Evolutionary conservation across 495 filamentous ascomycete genomes (phyloP), one percentile per base, ranked within the genome.

Genomic region (Talaromyces wortmannii): DNA sequence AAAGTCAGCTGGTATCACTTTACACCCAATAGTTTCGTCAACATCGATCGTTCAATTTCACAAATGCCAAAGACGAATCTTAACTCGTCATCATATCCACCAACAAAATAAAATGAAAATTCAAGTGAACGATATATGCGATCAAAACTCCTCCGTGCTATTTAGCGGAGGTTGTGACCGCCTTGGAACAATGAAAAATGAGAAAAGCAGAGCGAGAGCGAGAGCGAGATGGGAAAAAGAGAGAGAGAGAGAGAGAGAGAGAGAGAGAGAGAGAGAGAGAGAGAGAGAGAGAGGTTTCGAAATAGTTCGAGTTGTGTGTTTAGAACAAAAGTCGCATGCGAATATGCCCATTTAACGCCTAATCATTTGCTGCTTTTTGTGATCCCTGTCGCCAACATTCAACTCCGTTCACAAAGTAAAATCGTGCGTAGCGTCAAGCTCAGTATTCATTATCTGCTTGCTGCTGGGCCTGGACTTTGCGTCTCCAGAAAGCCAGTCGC

Each of bases 401-500:
- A 40, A 40, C 36, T 40, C 36, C 36, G 36, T 40, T 23, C 4
- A 23, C 23, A 23, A 23, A 23, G 23, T 23, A 23, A 23, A 40
- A 13, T 40, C 36, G 13, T 40, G 23, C 36, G 13, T 40, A 40
- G 36, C 36, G 8, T 40, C 36, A 2, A 40, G 13, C 5, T 40
- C 36, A 40, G 5, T 40, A 40, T 40, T 13, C 36, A 13, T 40
- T 40, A 40, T 40, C 36, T 2, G 36, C 36, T 13, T 40, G 36
- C 13, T 40, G 36, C 13, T 40, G 36, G 13, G 1, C 8, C 36
- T 40, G 36, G 36, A 13, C 13, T 40, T 56, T 70, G 29, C 74
- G 74, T 50, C 67, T 72, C 74, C 74, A 77, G 51, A 77, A 77
- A 31, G 74, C 74, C 47, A 77, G 61, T 32, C 74, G 66, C 16